A percentile compares a stretch with the other conserved stretches of the same genome.
These are phyloP conservation scores for Fragaria ananassa DNA, from an alignment of 306 rosid genomes.

Conservation along the genomic window DNA sequence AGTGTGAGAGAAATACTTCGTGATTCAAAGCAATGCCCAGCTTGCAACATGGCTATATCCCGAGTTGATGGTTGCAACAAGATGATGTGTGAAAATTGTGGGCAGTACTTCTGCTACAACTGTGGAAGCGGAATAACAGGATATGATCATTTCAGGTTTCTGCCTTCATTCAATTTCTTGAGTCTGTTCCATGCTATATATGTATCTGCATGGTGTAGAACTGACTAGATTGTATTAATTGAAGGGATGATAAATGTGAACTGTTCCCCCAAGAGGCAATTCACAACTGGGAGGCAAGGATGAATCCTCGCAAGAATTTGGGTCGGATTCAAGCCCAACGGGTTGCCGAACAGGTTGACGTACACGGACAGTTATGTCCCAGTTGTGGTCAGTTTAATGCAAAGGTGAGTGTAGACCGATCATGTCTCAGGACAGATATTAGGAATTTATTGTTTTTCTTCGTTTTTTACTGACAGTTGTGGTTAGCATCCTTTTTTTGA, in stretches of 20 bases:
- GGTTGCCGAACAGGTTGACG: conserved; percentile 20
- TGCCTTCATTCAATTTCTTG: conserved; percentile 8
- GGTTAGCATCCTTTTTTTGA: no score
- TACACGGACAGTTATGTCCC: conserved; percentile 54
- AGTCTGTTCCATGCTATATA: conserved; percentile 21
- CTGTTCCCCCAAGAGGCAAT: conserved; percentile 67
- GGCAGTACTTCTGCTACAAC: conserved; percentile 72
- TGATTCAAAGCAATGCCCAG: conserved; percentile 81
- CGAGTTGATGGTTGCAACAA: conserved; percentile 85
- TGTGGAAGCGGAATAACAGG: conserved; percentile 68
- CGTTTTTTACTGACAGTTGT: neutral
- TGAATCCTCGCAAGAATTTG: conserved; percentile 56
- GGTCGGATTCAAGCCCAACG: conserved; percentile 59
- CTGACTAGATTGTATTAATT: conserved; percentile 25
- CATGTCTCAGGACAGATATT: neutral
- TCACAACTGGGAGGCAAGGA: conserved; percentile 56
- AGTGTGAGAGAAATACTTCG: conserved; percentile 67
- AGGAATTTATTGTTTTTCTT: neutral
- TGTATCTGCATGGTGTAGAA: conserved; percentile 19
- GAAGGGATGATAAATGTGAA: conserved; percentile 67
- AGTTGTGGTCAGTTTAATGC: conserved; percentile 80
- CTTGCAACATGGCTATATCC: conserved; percentile 80
- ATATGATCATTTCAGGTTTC: conserved; percentile 77
- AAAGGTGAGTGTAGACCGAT: conserved; percentile 55
- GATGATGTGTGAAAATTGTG: conserved; percentile 82